These are phyloP conservation scores for Cotoneaster glaucophyllus DNA, from an alignment of 306 rosid species.

Conservation along the genomic window DNA sequence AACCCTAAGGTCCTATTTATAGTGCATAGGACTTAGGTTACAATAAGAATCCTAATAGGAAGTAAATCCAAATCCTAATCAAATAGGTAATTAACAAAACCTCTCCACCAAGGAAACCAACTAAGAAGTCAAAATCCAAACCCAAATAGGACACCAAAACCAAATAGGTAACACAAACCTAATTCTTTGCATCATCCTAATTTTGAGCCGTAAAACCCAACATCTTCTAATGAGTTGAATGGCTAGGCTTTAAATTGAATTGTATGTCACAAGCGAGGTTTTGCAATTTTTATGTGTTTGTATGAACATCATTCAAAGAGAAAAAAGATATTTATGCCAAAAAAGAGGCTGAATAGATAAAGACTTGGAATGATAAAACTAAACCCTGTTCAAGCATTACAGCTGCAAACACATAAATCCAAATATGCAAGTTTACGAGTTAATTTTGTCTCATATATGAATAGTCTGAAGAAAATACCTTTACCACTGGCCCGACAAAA, in stretches of 20 bases:
- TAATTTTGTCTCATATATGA: background rate
- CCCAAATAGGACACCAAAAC: too few species aligned
- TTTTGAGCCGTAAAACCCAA: too few species aligned
- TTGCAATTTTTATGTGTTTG: background rate
- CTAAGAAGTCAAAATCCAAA: too few species aligned
- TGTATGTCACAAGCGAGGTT: background rate
- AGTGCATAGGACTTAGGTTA: too few species aligned
- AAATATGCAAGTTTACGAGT: background rate
- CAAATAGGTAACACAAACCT: too few species aligned
- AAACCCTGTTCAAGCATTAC: background rate
- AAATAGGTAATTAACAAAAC: too few species aligned
- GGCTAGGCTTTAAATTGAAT: background rate
- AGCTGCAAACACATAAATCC: background rate
- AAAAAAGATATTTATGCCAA: background rate
- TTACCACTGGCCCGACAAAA: slow-evolving; percentile 61
- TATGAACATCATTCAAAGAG: background rate
- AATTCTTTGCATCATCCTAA: too few species aligned
- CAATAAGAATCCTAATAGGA: too few species aligned
- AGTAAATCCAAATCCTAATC: too few species aligned
- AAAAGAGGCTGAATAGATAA: background rate
- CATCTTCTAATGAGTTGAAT: background rate
- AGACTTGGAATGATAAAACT: background rate
- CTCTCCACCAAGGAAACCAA: too few species aligned
- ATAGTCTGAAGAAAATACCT: slow-evolving; percentile 38
- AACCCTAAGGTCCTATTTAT: too few species aligned